These are phyloP conservation scores for Annulohypoxylon nitens DNA, from an alignment of 495 filamentous ascomycete genomes.

Conservation along the genomic window DNA sequence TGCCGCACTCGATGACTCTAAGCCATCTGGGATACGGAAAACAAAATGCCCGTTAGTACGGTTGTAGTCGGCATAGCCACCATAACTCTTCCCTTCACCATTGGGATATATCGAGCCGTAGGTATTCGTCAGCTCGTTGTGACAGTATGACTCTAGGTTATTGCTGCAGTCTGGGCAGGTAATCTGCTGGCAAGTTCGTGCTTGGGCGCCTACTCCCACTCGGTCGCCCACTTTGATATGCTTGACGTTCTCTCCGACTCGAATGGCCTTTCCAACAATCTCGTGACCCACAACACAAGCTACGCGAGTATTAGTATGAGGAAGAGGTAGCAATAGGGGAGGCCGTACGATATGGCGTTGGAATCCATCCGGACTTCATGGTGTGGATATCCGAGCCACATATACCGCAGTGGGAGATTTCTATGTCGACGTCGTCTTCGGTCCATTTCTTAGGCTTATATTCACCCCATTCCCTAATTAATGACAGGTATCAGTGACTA, in stretches of 20 bases:
- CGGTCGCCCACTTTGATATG: constrained; percentile 82
- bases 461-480: constrained; percentile 65
- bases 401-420: constrained; percentile 85
- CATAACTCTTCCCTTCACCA: constrained; percentile 70
- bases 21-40: constrained; percentile 77
- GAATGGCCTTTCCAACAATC: constrained; percentile 81
- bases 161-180: constrained; percentile 78
- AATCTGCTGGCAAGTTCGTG: constrained; percentile 69
- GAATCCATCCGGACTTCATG: constrained; percentile 76
- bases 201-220: constrained; percentile 88
- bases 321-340: background rate
- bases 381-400: constrained; percentile 86
- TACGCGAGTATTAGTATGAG: constrained; percentile 26
- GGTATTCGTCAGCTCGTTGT: constrained; percentile 68
- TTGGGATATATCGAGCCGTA: constrained; percentile 77
- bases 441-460: constrained; percentile 85
- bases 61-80: constrained; percentile 79
- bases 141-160: constrained; percentile 76
- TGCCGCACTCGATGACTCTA: constrained; percentile 69
- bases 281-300: constrained; percentile 64
- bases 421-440: constrained; percentile 81
- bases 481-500: background rate
- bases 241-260: constrained; percentile 74
- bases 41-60: constrained; percentile 82
- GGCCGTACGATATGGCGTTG: constrained; percentile 47